phyloP scores from a whole-genome alignment of 345 rosid genomes.

The Citrus trifoliata region DNA sequence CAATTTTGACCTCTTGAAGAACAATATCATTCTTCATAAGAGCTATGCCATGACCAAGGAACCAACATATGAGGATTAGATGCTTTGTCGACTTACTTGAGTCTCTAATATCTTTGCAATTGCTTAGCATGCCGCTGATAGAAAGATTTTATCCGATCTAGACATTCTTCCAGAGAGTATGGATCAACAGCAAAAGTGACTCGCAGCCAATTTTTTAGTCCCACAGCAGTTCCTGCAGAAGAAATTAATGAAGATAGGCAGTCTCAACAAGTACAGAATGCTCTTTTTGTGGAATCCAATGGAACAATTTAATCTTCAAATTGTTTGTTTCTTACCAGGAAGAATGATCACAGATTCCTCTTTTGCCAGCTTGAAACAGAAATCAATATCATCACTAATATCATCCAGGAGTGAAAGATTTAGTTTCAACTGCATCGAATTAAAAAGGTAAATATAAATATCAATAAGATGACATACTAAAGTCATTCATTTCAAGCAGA shows the following conservation, averaged over 20 bases:
- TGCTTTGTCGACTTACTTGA: not conserved
- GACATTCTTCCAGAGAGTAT: slow-evolving; percentile 58
- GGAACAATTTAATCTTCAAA: not conserved
- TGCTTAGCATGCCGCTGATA: slow-evolving; percentile 56
- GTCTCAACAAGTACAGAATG: not conserved
- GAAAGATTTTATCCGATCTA: slow-evolving; percentile 65
- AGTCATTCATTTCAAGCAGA: not conserved
- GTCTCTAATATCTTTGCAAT: slow-evolving; percentile 6
- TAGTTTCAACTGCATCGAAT: slow-evolving; percentile 52
- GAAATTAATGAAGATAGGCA: not conserved
- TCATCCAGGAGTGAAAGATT: slow-evolving; percentile 57
- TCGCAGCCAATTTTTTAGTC: slow-evolving; percentile 76
- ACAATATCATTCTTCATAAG: not conserved
- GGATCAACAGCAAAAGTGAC: slow-evolving; percentile 85
- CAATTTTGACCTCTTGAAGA: not conserved
- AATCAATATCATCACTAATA: slow-evolving; percentile 79
- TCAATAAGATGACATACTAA: not conserved
- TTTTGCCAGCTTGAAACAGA: slow-evolving; percentile 85
- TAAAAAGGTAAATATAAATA: not conserved
- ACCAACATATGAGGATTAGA: not conserved
- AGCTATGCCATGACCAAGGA: not conserved
- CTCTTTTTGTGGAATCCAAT: not conserved
- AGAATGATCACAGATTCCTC: slow-evolving; percentile 94
- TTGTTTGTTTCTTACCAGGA: slow-evolving; percentile 53
- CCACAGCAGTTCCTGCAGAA: slow-evolving; percentile 77